These are phyloP conservation scores for Aspergillus bombycis DNA, from an alignment of 2,329 filamentous ascomycete species.

Conservation along the genomic window DNA sequence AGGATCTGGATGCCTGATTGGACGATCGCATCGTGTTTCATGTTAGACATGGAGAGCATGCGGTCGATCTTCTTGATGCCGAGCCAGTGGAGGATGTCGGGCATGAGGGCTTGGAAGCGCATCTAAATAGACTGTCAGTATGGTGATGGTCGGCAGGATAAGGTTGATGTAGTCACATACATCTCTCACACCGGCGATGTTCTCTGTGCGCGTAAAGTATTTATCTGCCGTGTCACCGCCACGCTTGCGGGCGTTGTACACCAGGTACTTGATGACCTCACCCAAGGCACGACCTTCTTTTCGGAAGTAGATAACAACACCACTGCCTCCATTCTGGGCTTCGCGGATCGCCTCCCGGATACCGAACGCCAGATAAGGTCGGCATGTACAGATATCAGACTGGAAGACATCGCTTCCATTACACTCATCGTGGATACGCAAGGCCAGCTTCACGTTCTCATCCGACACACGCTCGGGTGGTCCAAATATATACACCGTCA, in stretches of 20 bases:
- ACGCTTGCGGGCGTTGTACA: slow-evolving; percentile 59
- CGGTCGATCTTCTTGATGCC: slow-evolving; percentile 98
- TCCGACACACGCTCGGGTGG: slow-evolving; percentile 94
- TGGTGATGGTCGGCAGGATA: neutral
- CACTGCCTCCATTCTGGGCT: slow-evolving; percentile 89
- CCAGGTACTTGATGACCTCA: slow-evolving; percentile 87
- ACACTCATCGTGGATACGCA: slow-evolving; percentile 86
- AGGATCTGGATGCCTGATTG: slow-evolving; percentile 69
- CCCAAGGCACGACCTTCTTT: slow-evolving; percentile 95
- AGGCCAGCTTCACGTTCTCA: slow-evolving; percentile 74
- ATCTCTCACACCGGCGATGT: slow-evolving; percentile 91
- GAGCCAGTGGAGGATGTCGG: slow-evolving; percentile 95
- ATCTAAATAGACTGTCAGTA: slow-evolving; percentile 58
- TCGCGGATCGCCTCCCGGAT: slow-evolving; percentile 98
- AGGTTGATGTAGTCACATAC: slow-evolving; percentile 25
- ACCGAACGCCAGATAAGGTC: slow-evolving; percentile 91
- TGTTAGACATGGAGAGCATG: slow-evolving; percentile 97
- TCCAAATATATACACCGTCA: slow-evolving; percentile 97
- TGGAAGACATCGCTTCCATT: slow-evolving; percentile 98
- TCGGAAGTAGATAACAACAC: slow-evolving; percentile 97
- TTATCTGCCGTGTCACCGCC: slow-evolving; percentile 44
- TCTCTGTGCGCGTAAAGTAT: slow-evolving; percentile 97
- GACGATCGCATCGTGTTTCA: slow-evolving; percentile 58
- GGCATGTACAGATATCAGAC: slow-evolving; percentile 94
- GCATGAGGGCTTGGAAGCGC: slow-evolving; percentile 98